Evolutionary conservation across 805 yeast genomes (phyloP), one percentile per base, ranked within the genome.

Genomic region (Ogataea saltuana): DNA sequence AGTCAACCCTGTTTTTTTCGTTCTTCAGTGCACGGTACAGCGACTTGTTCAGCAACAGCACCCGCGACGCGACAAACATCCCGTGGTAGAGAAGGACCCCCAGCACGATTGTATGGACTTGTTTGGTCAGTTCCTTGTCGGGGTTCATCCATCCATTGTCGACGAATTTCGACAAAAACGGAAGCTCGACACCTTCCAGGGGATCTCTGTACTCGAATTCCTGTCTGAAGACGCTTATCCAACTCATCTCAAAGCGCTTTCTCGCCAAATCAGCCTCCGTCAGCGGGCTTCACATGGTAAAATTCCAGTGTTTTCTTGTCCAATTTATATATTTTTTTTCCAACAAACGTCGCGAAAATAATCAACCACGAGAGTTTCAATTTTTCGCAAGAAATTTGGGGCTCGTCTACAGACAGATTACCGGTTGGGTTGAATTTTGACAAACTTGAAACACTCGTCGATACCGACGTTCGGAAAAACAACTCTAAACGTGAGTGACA

Each of bases 191-290:
- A 5, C 35, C 33, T 4, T 21, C 45, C 39, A 62, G 23, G 1
- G 65, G 66, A 28, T 54, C 60, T 7, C 55, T 50, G 42, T 56
- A 60, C 39, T 32, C 49, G 37, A 50, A 52, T 4, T 17, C 34
- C 27, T 42, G 35, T 34, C 52, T 41, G 31, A 49, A 37, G 6
- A 23, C 20, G 4, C 26, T 12, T 11, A 55, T 19, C 26, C 26
- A 35, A 17, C 41, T 44, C 57, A 46, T 50, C 19, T 35, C n/a
- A n/a, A n/a, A n/a, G n/a, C n/a, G n/a, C n/a, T n/a, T n/a, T n/a
- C n/a, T 9, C 27, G 33, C 11, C 32, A 17, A 35, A 42, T 31
- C 22, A 42, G 41, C 30, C 36, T 33, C n/a, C n/a, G n/a, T n/a
- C n/a, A n/a, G n/a, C n/a, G n/a, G n/a, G n/a, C n/a, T n/a, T n/a